A percentile compares a stretch with the other conserved stretches of the same genome.
Conservation (phyloP, 495 filamentous ascomycete species). For the Wilcoxina mikolae region DNA sequence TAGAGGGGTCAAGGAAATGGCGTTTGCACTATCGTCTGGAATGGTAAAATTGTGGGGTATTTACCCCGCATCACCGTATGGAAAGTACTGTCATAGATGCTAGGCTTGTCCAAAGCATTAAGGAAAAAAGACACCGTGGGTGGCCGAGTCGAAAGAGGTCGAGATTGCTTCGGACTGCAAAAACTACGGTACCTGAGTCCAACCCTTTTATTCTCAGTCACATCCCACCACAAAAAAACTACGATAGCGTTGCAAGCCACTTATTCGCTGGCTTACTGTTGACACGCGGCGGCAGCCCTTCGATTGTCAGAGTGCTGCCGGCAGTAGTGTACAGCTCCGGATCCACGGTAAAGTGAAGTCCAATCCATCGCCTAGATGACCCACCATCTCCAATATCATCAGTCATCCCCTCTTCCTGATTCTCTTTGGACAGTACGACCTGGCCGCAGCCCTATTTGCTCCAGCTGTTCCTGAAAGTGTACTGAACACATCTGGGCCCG, state of each 20-base stretch:
- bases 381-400: not conserved
- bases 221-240: not conserved
- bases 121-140: not conserved
- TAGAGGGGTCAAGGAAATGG: not conserved
- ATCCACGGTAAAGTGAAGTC: constrained; percentile 1
- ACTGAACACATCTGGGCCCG: not conserved
- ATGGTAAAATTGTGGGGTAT: not conserved
- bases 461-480: constrained; percentile 4
- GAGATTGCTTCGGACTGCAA: not conserved
- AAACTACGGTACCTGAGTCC: not conserved
- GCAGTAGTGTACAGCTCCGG: not conserved
- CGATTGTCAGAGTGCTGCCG: not conserved
- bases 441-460: not conserved
- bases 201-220: constrained; percentile 2
- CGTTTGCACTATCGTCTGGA: not conserved
- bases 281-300: constrained; percentile 5
- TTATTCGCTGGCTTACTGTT: constrained; percentile 1
- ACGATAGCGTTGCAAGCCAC: not conserved
- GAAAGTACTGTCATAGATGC: not conserved
- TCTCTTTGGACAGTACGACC: not conserved
- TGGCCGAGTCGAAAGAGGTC: not conserved
- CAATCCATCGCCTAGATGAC: constrained; percentile 3
- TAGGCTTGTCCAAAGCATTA: not conserved
- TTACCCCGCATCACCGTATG: not conserved
- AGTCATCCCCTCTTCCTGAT: not conserved